These are phyloP conservation scores for Spongospora subterranea DNA, from an alignment of 208 protist species.

Conservation along the genomic window DNA sequence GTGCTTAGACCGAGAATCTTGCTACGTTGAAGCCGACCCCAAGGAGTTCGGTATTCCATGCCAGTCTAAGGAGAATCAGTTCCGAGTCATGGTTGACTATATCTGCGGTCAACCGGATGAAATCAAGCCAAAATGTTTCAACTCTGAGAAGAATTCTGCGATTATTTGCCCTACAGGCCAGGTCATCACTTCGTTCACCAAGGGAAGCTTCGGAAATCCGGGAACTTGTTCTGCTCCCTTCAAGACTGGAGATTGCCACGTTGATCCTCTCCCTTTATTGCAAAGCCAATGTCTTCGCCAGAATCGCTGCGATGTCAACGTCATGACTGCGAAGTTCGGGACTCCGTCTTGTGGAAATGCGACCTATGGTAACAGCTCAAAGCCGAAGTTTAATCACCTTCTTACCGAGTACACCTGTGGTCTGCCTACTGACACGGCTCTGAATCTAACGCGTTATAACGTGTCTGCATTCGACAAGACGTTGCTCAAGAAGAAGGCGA, in stretches of 20 bases:
- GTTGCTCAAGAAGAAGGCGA: not conserved
- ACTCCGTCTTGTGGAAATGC: not conserved
- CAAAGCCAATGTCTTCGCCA: not conserved
- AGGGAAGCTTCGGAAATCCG: conserved; percentile 7
- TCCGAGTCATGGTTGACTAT: not conserved
- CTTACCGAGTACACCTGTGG: not conserved
- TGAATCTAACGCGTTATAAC: not conserved
- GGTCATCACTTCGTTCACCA: not conserved
- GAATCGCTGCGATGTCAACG: not conserved
- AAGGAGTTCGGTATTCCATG: not conserved
- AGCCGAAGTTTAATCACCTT: not conserved
- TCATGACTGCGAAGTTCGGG: not conserved
- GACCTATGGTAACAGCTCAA: not conserved
- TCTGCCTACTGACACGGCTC: not conserved
- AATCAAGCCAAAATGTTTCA: not conserved
- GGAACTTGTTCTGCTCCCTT: not conserved
- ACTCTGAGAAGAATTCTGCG: not conserved
- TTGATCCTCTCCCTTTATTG: not conserved
- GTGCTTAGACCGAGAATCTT: not conserved
- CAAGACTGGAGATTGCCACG: not conserved
- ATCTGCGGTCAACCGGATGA: not conserved
- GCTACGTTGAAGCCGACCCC: not conserved
- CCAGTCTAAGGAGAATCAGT: not conserved
- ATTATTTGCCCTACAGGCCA: not conserved
- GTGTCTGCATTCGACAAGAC: not conserved